A percentile compares a stretch with the other conserved stretches of the same genome.
Conservation (phyloP, 768 basidiomycete species). For the Lentinula raphanica region DNA sequence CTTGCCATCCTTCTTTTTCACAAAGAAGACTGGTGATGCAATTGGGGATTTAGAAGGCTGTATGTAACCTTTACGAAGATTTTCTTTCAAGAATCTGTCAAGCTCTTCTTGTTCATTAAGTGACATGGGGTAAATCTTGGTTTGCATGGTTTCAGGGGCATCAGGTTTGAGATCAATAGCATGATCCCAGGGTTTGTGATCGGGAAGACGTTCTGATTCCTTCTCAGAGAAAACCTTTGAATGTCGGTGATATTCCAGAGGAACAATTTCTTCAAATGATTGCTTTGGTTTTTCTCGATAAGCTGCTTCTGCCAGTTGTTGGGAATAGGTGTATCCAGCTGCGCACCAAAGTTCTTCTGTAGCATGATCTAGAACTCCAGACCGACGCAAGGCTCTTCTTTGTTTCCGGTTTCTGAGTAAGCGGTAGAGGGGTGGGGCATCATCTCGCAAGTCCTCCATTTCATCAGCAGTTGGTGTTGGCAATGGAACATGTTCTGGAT, state of each 20-base stretch:
- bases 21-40: not conserved
- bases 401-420: too few relatives aligned
- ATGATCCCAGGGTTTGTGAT: not conserved
- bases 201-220: not conserved
- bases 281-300: not conserved
- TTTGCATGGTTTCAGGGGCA: not conserved
- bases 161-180: not conserved
- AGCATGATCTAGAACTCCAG: too few relatives aligned
- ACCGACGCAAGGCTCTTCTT: too few relatives aligned
- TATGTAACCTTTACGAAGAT: not conserved
- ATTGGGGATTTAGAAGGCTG: not conserved
- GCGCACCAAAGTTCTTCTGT: too few relatives aligned
- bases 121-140: not conserved
- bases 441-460: too few relatives aligned
- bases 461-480: too few relatives aligned
- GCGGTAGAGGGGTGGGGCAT: too few relatives aligned
- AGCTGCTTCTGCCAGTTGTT: too few relatives aligned
- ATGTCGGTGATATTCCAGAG: not conserved
- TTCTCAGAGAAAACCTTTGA: not conserved
- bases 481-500: too few relatives aligned
- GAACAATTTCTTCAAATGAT: not conserved
- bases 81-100: not conserved
- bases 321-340: too few relatives aligned
- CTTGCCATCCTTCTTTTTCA: not conserved
- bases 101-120: not conserved